These are phyloP conservation scores for Trametes polyzona DNA, from an alignment of 1,284 basidiomycete species.

Conservation along the genomic window DNA sequence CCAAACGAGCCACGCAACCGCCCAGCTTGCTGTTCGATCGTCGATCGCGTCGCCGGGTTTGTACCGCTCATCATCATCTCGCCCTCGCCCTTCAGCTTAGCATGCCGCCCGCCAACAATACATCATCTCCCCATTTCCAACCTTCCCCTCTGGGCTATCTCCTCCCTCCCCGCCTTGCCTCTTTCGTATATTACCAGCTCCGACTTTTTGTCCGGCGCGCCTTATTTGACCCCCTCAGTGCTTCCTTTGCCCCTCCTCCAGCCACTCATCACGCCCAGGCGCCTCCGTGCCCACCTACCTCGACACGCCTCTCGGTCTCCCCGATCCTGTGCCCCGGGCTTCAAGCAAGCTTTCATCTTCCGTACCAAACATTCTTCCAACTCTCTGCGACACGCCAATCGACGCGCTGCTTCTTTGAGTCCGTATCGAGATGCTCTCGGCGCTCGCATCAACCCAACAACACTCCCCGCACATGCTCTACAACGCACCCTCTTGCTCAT, in stretches of 20 bases:
- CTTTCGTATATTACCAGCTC: slow-evolving; percentile 24
- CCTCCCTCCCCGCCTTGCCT: slow-evolving; percentile 19
- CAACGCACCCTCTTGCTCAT: slow-evolving; percentile 16
- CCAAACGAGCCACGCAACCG: slow-evolving; percentile 20
- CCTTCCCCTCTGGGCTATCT: slow-evolving; percentile 19
- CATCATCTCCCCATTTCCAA: slow-evolving; percentile 26
- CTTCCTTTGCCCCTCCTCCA: slow-evolving; percentile 5
- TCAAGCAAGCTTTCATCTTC: slow-evolving; percentile 10
- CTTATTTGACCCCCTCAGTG: slow-evolving; percentile 21
- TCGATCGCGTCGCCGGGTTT: slow-evolving; percentile 24
- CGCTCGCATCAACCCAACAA: slow-evolving; percentile 16
- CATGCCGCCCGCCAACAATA: slow-evolving; percentile 25
- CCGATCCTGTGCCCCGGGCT: slow-evolving; percentile 5
- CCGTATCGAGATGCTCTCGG: slow-evolving; percentile 20
- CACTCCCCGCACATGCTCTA: slow-evolving; percentile 12
- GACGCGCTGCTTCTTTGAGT: not conserved
- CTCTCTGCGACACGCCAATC: slow-evolving; percentile 9
- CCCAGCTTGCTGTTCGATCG: slow-evolving; percentile 24
- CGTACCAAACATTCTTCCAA: slow-evolving; percentile 7
- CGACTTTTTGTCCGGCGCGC: slow-evolving; percentile 16
- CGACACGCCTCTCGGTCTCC: slow-evolving; percentile 11
- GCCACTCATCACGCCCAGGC: slow-evolving; percentile 5
- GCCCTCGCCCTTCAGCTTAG: slow-evolving; percentile 15
- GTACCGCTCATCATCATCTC: slow-evolving; percentile 23
- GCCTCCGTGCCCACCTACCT: slow-evolving; percentile 2